Base-by-base conservation (phyloP, 1,284 basidiomycete genomes). In the Leccinum solheimii region DNA sequence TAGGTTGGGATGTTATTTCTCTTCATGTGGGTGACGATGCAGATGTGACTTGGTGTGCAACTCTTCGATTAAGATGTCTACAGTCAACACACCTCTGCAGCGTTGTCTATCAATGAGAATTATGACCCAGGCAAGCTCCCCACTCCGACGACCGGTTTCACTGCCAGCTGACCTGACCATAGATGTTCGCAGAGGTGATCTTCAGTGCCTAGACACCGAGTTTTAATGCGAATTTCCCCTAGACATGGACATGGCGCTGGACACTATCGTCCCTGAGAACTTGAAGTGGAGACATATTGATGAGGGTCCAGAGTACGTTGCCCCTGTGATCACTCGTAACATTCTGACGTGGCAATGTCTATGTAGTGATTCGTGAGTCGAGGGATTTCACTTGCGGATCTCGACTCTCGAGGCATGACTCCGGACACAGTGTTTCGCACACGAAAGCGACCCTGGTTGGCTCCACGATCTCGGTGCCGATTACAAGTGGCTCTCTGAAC, bases 31-130 rank as follows among this genome's bases (percentile, higher is more conserved):
- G 84, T 78, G 43, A 40, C n/a, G 38, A 53, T 59, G 13, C 4
- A 23, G 45, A 48, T 48, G 36, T 16, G 21, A 54, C 27, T 43
- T 14, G 10, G 30, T 52, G n/a, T 6, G 21, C 55, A 30, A 45
- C 14, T 53, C 54, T 49, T 32, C 27, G 36, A 45, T 36, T 21
- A 57, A 53, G 60, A 43, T 55, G 10, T 40, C 52, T 21, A 36
- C 70, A 95, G 94, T 69, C 87, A 96, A 75, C 95, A 97, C 75
- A 97, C 95, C 2, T 94, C 91, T 53, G 93, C 93, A 27, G 94
- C 91, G 1, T 77, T 97, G 68, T 95, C 91, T 0, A 80, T 97
- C 65, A 95, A 96, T 76, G 91, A 94, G 77, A 94, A 95, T 72
- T 92, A 76, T 69, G 94, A 95, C 68, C 70, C 67, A 72, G 75